Evolutionary conservation across 1,284 basidiomycete species (phyloP), one percentile per base, ranked within the genome.

Genomic region (Sanghuangporus weigelae): DNA sequence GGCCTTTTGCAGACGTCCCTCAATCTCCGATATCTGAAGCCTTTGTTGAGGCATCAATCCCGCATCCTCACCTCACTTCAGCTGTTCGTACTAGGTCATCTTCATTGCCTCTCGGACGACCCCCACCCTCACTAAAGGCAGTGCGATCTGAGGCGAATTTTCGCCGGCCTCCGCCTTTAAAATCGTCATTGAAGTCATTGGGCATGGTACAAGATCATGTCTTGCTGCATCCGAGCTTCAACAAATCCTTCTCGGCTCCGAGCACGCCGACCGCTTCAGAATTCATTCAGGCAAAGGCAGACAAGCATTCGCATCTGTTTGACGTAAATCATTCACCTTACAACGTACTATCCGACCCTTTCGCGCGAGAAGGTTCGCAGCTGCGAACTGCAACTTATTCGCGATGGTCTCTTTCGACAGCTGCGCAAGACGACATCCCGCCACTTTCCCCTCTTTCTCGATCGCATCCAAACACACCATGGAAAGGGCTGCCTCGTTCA

Each of bases 161-260:
- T 3, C 50, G 40, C 19, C 60, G 60, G 7, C 60, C 51, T 36
- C 60, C 51, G 3, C 49, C 55, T n/a, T 48, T 63, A 35, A 46
- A 57, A 8, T n/a, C 61, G 6, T 26, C 42, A n/a, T 42, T 31
- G 26, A 50, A 44, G 42, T 57, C 54, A 42, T 19, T 56, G 19
- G 60, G 60, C 11, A 36, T 39, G 11, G 26, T 49, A n/a, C 26
- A 46, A 5, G 60, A 62, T 53, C 51, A 56, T 36, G 56, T 59
- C 7, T 40, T 63, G 1, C 36, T 63, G 12, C 42, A 63, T 16
- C 56, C 62, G 3, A 49, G 48, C 11, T 59, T 63, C 49, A 63
- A 63, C 49, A 63, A 63, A 40, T 63, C 62, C 7, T 63, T 63
- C 49, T 58, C 56, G 16, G 62, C 57, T 3, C 62, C 62, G 8